Base-by-base conservation (phyloP, 2,329 filamentous ascomycete species). In the Penicillium sp. region DNA sequence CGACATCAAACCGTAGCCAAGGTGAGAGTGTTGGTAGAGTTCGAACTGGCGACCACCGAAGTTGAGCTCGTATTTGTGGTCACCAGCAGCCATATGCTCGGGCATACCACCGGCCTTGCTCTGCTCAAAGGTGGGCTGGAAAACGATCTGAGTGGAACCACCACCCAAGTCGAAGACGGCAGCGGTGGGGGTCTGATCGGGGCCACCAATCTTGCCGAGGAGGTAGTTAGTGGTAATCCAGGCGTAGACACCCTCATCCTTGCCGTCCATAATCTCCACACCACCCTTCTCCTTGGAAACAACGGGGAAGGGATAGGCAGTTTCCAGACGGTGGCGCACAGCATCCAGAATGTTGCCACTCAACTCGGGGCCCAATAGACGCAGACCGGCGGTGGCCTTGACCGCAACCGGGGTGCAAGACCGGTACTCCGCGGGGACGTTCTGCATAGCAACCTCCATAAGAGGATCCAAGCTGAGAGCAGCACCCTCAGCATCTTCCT, bases 201-300 rank as follows among this genome's bases (percentile, higher is more conserved):
- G 90, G 11, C 90, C 90, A 58, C 95, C 95, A 75, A 99, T 98
- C 80, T 98, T 98, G 70, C 93, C 93, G 24, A 99, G 86, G 41
- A 99, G 88, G 77, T 99, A 99, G 82, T 99, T 99, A 64, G 92
- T 95, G 7, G 95, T 99, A 74, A 99, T 96, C 95, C 95, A 99
- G 52, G 95, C 96, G 72, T 96, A 99, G 29, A 99, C 93, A 72
- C 95, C 95, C 79, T 99, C 95, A 70, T 97, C 90, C 50, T 90
- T 92, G 61, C 95, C 95, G 68, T 96, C 93, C 95, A 99, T 99
- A 74, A 99, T 96, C 61, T 92, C 86, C 27, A 99, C 91, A 55
- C 96, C 95, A 54, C 90, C 87, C 66, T 93, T 88, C 68, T 91
- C 90, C 63, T 87, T 84, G 13, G 90, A 89, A 55, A 99, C 90